A percentile compares a stretch with the other conserved stretches of the same genome.
Evolutionary conservation across 2,329 filamentous ascomycete species (phyloP).

Genomic region (Diaporthe longicolla): DNA sequence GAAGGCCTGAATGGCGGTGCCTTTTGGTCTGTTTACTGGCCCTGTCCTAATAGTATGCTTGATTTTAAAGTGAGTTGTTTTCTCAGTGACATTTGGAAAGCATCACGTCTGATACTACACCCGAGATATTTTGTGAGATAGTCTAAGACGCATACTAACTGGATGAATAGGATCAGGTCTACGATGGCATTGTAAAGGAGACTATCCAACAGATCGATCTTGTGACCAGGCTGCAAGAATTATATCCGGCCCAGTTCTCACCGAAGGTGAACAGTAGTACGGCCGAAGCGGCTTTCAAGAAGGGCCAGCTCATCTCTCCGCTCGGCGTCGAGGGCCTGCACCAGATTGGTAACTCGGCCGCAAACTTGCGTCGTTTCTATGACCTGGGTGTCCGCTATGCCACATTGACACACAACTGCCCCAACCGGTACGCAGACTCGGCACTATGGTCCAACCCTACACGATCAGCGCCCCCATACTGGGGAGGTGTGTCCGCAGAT

Average conservation of each 20-base stretch:
- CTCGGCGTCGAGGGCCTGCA: constrained; percentile 90
- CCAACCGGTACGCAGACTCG: constrained; percentile 90
- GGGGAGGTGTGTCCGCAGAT: constrained; percentile 79
- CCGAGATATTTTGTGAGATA: neutral
- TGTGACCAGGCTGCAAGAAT: constrained; percentile 72
- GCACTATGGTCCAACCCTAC: constrained; percentile 73
- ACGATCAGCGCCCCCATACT: constrained; percentile 63
- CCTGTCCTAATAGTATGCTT: constrained; percentile 79
- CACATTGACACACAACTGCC: constrained; percentile 93
- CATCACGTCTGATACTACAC: too few relatives aligned
- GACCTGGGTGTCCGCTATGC: constrained; percentile 87
- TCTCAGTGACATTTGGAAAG: neutral
- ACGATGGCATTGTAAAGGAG: constrained; percentile 64
- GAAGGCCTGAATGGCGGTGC: constrained; percentile 82
- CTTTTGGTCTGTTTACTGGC: constrained; percentile 93
- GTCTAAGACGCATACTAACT: neutral
- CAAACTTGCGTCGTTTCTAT: constrained; percentile 82
- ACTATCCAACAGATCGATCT: constrained; percentile 85
- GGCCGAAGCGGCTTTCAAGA: constrained; percentile 72
- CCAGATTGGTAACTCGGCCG: constrained; percentile 88
- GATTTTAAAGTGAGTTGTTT: constrained; percentile 71
- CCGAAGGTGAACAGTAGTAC: constrained; percentile 70
- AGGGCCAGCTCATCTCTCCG: constrained; percentile 80
- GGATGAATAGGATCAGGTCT: constrained; percentile 26
- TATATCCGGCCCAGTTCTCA: constrained; percentile 80